Percentiles rank a stretch among this genome's conserved stretches.
Evolutionary conservation across 495 filamentous ascomycete genomes (phyloP).

Genomic region (Penicillium desertorum): DNA sequence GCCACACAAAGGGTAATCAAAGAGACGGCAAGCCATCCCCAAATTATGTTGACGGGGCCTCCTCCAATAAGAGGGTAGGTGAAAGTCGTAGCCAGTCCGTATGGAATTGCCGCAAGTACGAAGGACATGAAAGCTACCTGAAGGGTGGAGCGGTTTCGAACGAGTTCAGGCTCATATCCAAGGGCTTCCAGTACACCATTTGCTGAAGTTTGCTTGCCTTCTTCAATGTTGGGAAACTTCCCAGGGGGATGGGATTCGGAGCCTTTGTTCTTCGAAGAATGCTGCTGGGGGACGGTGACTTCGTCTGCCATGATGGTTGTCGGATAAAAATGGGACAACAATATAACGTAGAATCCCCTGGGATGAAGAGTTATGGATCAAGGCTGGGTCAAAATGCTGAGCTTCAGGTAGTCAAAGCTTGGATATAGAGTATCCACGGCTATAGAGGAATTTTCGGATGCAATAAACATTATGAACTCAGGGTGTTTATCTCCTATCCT

Average conservation of each 20-base stretch:
- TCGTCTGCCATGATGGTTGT: not conserved
- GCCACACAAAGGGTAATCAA: slow-evolving; percentile 63
- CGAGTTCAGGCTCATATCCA: slow-evolving; percentile 56
- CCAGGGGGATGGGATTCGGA: not conserved
- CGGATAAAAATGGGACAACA: not conserved
- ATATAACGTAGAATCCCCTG: no score
- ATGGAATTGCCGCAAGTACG: slow-evolving; percentile 54
- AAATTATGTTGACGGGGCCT: slow-evolving; percentile 59
- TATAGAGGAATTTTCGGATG: not conserved
- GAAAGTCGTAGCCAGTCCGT: slow-evolving; percentile 61
- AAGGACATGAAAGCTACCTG: slow-evolving; percentile 37
- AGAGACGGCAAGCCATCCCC: slow-evolving; percentile 63
- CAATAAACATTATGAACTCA: not conserved
- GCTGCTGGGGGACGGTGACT: not conserved
- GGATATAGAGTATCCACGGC: not conserved
- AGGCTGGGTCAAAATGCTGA: not conserved
- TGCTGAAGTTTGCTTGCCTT: slow-evolving; percentile 18
- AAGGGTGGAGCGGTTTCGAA: slow-evolving; percentile 50
- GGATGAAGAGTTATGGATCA: no score
- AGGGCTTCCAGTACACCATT: slow-evolving; percentile 35
- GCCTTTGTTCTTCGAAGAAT: not conserved
- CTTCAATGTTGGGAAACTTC: slow-evolving; percentile 9
- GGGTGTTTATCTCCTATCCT: not conserved
- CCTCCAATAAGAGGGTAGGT: slow-evolving; percentile 60
- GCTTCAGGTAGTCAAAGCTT: not conserved